A percentile compares a stretch with the other conserved stretches of the same genome.
Conservation (phyloP, 371 early-diverging fungal genomes). For the Apophysomyces variabilis region DNA sequence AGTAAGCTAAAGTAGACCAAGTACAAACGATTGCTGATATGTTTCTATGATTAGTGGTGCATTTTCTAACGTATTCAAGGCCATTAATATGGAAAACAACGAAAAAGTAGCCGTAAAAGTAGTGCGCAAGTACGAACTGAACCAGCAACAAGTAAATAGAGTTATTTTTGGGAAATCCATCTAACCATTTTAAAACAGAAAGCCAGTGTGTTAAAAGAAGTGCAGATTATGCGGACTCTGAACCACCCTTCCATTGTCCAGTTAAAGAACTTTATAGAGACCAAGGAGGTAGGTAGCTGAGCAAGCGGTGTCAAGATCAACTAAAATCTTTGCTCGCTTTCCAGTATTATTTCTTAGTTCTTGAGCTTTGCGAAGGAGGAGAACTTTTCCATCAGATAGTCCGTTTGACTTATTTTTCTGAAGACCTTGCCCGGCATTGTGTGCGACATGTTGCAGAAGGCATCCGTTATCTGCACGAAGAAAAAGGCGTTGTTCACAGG, state of each 20-base stretch:
- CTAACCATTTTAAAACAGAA: constrained; percentile 45
- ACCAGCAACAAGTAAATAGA: constrained; percentile 23
- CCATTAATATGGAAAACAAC: constrained; percentile 54
- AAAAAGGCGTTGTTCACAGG: constrained; percentile 89
- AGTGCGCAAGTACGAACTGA: constrained; percentile 60
- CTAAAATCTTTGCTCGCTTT: background rate
- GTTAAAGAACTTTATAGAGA: constrained; percentile 70
- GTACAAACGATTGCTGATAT: too few relatives aligned
- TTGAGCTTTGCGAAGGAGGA: constrained; percentile 87
- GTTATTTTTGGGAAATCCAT: background rate
- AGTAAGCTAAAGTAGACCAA: constrained; percentile 43
- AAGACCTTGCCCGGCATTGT: constrained; percentile 78
- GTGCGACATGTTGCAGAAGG: constrained; percentile 90
- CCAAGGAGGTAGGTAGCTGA: constrained; percentile 53
- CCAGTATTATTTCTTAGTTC: constrained; percentile 70
- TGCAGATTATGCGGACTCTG: constrained; percentile 81
- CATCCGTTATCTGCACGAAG: constrained; percentile 87
- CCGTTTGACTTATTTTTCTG: constrained; percentile 79
- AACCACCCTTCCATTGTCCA: constrained; percentile 80
- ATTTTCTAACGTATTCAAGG: constrained; percentile 79
- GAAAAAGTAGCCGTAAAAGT: constrained; percentile 77
- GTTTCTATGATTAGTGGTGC: constrained; percentile 60
- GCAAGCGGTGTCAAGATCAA: constrained; percentile 14
- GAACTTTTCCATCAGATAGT: constrained; percentile 89
- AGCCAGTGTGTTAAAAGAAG: constrained; percentile 85